Conservation (phyloP, 805 yeast genomes). For the Yarrowia sp. region DNA sequence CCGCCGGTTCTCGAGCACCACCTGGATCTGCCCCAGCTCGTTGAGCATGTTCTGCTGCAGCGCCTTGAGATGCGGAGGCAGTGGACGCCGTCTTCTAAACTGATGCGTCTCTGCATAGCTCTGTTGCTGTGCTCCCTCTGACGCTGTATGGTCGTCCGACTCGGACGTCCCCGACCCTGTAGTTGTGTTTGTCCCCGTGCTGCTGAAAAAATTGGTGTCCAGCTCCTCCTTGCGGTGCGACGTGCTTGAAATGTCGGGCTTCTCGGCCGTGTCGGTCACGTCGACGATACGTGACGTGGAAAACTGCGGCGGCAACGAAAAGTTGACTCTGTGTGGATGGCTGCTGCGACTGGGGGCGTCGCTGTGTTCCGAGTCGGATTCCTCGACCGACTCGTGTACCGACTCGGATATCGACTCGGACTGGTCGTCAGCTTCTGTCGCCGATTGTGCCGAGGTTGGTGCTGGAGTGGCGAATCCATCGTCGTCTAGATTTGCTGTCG, state of each 20-base stretch:
- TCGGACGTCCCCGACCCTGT: neutral
- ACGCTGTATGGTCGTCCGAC: neutral
- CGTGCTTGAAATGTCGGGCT: constrained; percentile 5
- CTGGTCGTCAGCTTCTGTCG: no score
- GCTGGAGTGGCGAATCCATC: neutral
- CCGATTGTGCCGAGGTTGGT: neutral
- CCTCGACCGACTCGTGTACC: neutral
- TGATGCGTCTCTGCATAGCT: neutral
- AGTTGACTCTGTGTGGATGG: neutral
- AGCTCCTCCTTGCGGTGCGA: neutral
- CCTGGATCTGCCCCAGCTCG: constrained; percentile 23
- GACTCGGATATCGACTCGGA: neutral
- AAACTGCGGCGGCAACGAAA: neutral
- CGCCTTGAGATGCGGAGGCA: constrained; percentile 7
- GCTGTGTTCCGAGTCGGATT: neutral
- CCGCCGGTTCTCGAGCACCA: neutral
- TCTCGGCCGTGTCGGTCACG: constrained; percentile 5
- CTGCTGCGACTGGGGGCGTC: neutral
- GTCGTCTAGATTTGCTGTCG: neutral
- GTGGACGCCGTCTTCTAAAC: constrained; percentile 2
- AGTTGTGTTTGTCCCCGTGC: neutral
- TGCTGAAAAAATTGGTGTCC: neutral
- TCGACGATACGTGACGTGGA: neutral
- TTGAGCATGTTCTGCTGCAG: constrained; percentile 15
- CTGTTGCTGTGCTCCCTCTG: neutral